phyloP scores from a whole-genome alignment of 805 yeast species.

The Wickerhamomyces silvicola region DNA sequence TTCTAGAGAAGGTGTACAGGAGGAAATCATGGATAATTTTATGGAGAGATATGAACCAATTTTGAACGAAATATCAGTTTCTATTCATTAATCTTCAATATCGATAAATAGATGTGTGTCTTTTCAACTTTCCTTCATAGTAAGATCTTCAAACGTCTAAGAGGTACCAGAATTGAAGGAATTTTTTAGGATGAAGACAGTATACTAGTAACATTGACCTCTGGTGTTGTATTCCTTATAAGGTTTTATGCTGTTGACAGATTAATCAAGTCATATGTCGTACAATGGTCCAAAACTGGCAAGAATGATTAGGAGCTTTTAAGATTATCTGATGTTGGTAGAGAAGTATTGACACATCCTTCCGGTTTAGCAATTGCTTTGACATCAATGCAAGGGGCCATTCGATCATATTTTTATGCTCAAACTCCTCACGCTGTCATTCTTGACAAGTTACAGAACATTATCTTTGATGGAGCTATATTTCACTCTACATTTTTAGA shows the following conservation, averaged over 20 bases:
- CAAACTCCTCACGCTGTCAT: slow-evolving; percentile 32
- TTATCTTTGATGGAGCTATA: slow-evolving; percentile 35
- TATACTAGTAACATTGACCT: slow-evolving; percentile 31
- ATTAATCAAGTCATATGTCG: slow-evolving; percentile 32
- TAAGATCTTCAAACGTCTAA: slow-evolving; percentile 14
- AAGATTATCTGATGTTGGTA: slow-evolving; percentile 19
- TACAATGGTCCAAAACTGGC: slow-evolving; percentile 42
- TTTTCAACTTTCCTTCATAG: slow-evolving; percentile 8
- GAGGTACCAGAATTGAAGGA: slow-evolving; percentile 10
- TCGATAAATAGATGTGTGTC: slow-evolving; percentile 8
- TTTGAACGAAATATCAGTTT: slow-evolving; percentile 10
- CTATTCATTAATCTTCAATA: slow-evolving; percentile 12
- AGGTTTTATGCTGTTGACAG: slow-evolving; percentile 25
- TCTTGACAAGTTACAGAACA: slow-evolving; percentile 32
- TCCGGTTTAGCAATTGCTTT: slow-evolving; percentile 35
- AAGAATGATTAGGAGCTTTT: slow-evolving; percentile 9
- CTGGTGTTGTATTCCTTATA: slow-evolving; percentile 33
- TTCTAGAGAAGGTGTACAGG: neutral
- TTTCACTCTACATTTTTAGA: slow-evolving; percentile 38
- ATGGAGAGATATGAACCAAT: slow-evolving; percentile 7
- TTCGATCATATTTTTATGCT: slow-evolving; percentile 33
- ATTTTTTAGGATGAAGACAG: slow-evolving; percentile 27
- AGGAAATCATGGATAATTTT: slow-evolving; percentile 2
- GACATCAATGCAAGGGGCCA: slow-evolving; percentile 28
- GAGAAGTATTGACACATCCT: slow-evolving; percentile 27